These are phyloP conservation scores for Boletus insuetus DNA, from an alignment of 768 basidiomycete genomes.

Conservation along the genomic window DNA sequence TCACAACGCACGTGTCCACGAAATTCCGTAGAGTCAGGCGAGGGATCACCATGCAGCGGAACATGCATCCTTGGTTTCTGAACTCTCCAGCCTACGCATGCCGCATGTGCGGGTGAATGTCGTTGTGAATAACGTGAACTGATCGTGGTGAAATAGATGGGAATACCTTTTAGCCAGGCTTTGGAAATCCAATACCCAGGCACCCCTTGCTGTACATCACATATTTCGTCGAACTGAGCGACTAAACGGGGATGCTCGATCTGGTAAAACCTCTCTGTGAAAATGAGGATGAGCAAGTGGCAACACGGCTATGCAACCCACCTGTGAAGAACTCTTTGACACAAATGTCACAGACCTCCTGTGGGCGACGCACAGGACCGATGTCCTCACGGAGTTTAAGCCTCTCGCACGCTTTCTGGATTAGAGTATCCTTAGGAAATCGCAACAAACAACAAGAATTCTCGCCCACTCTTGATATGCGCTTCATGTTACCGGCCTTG, in stretches of 20 bases:
- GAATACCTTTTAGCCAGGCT: conserved; percentile 69
- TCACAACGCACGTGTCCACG: conserved; percentile 64
- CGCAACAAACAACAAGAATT: not conserved
- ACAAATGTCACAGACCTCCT: conserved; percentile 62
- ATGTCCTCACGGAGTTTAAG: conserved; percentile 42
- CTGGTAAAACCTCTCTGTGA: conserved; percentile 65
- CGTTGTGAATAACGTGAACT: conserved; percentile 7
- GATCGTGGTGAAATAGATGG: conserved; percentile 8
- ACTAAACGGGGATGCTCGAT: conserved; percentile 65
- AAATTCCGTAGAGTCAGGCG: conserved; percentile 61
- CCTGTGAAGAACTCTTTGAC: conserved; percentile 57
- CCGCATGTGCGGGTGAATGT: conserved; percentile 6
- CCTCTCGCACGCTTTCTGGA: conserved; percentile 25
- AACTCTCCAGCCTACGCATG: conserved; percentile 64
- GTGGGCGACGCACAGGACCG: conserved; percentile 43
- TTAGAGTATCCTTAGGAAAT: not conserved
- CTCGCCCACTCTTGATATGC: conserved; percentile 51
- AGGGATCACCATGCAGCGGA: conserved; percentile 53
- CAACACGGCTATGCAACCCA: conserved; percentile 22
- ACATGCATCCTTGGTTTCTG: conserved; percentile 76
- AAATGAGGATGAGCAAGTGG: not conserved
- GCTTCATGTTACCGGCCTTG: conserved; percentile 63
- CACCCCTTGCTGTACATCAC: conserved; percentile 41
- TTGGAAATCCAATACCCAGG: conserved; percentile 73
- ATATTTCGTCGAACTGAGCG: conserved; percentile 53